Base-by-base conservation (phyloP, 768 basidiomycete species). In the Leccinum subtestaceum region DNA sequence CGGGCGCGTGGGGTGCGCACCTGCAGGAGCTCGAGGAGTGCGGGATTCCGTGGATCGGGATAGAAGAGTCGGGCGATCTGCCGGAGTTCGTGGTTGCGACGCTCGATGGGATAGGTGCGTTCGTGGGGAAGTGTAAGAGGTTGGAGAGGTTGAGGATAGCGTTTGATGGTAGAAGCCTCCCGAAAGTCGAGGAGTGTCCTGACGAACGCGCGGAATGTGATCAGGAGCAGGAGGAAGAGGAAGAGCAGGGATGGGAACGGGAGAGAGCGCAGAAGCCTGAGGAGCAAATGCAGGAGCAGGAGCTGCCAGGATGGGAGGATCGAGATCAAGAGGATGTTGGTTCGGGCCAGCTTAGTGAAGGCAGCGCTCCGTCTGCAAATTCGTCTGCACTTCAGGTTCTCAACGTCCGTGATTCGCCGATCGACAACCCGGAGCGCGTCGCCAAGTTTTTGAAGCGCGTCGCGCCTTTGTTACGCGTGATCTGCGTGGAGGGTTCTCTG, bases 381-480 rank as follows among this genome's bases (percentile, higher is more conserved):
- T 38, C 47, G 7, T 58, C 64, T 25, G 57, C 25, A 2, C 59
- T 74, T 13, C 60, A 62, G 53, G 64, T 69, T 7, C 65, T 72
- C 53, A 69, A 72, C 6, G 64, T 72, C 10, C 68, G 71, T 0
- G 60, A 72, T 56, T 74, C 71, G 5, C 65, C 60, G 1, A 69
- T 72, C 29, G 63, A 56, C 7, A 38, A 72, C 21, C 67, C 69
- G 3, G 64, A 63, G 45, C 49, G 59, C 36, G 71, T 72, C 1
- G 71, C 70, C 48, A 48, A 55, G 19, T 74, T 65, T 63, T 34
- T 72, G 50, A 67, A 61, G 31, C 60, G 54, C 10, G 51, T 67
- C 19, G 65, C 70, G 1, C 71, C 71, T 4, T 59, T 57, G 7
- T 52, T 74, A 62, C 65, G 64, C 9, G 60, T 61, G 3, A 67